Evolutionary conservation across 2,329 filamentous ascomycete genomes (phyloP), one percentile per base, ranked within the genome.

Genomic region (Hortaea sp.): DNA sequence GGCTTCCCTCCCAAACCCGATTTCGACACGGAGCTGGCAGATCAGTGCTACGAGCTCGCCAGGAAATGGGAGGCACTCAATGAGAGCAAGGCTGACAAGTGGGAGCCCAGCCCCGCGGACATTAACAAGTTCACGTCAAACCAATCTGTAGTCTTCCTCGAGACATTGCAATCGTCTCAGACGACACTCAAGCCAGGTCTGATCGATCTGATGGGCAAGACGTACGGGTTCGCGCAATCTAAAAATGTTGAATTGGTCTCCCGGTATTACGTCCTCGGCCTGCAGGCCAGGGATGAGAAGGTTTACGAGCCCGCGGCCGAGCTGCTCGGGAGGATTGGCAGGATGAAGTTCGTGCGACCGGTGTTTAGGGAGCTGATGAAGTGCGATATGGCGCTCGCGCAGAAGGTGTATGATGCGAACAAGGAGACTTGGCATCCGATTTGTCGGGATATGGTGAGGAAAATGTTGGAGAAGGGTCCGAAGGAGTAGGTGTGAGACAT

Each of bases 321-420:
- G 48, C 71, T 95, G 46, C 72, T 97, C 35, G 85, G 86, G 30
- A 75, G 76, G 44, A 88, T 95, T 27, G 92, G 92, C 9, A 75
- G 92, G 47, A 97, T 98, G 92, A 97, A 97, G 76, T 97, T 90
- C 66, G 90, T 97, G 49, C 75, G 90, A 41, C 88, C 90, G 20
- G 68, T 97, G 60, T 95, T 84, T 69, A 77, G 84, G 50, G 76
- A 79, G 42, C 69, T 98, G 55, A 82, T 84, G 59, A 80, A 81
- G 63, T 78, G 85, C 35, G 83, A 95, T 67, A 73, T 79, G 41
- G 70, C 80, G 28, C 67, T 94, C 58, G 90, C 92, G 0, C 67
- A 90, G 44, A 72, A 80, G 63, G 94, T 89, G 0, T 95, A 95
- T 67, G 78, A 85, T 68, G 84, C 84, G 75, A 84, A 95, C 64